Percentiles rank a stretch among this genome's conserved stretches.
These are phyloP conservation scores for Sclerotinia spermophila DNA, from an alignment of 2,329 filamentous ascomycete species.

Conservation along the genomic window DNA sequence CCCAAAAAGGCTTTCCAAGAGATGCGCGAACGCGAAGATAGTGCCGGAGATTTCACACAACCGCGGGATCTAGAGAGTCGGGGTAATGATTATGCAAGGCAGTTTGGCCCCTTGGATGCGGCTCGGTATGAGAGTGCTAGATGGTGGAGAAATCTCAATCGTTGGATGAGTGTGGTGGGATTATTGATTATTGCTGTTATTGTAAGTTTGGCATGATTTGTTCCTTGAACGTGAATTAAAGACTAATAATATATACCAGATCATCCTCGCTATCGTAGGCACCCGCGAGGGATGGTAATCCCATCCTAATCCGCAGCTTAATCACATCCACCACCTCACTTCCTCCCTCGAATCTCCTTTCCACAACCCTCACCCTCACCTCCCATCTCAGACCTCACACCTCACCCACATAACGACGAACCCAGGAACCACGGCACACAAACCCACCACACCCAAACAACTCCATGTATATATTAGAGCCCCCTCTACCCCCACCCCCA, in stretches of 20 bases:
- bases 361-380: no score
- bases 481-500: not conserved
- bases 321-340: not conserved
- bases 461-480: not conserved
- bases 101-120: slow-evolving; percentile 36
- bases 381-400: no score
- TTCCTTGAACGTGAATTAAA: not conserved
- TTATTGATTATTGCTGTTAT: slow-evolving; percentile 52
- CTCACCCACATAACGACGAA: not conserved
- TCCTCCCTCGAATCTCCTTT: not conserved
- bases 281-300: slow-evolving; percentile 27
- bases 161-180: slow-evolving; percentile 57
- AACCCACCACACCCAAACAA: not conserved
- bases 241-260: slow-evolving; percentile 24
- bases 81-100: slow-evolving; percentile 29
- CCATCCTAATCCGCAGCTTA: not conserved
- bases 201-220: slow-evolving; percentile 41
- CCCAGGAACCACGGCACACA: not conserved
- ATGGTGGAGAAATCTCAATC: slow-evolving; percentile 62
- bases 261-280: slow-evolving; percentile 32
- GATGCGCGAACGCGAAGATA: slow-evolving; percentile 46
- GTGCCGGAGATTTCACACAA: slow-evolving; percentile 31
- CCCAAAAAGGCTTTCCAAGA: slow-evolving; percentile 54
- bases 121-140: slow-evolving; percentile 50
- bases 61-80: not conserved